Base-by-base conservation (phyloP, 805 yeast species). In the Monosporozyma solicola region DNA sequence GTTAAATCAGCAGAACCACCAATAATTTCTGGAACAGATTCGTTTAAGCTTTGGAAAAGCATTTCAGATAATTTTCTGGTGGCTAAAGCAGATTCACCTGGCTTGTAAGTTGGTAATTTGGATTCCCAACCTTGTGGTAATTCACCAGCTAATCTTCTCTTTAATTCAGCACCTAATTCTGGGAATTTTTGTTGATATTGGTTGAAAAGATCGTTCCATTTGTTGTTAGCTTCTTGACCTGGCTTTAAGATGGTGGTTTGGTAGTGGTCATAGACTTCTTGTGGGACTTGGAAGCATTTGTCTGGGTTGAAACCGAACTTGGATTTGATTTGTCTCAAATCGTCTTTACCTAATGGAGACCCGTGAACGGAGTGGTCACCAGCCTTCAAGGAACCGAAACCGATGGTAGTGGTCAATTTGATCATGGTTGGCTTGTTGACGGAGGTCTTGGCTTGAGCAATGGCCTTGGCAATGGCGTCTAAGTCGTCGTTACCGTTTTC, bases 1-100 rank as follows among this genome's bases (percentile, higher is more conserved):
- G 98, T 94, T 75, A 92, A 82, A 75, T 92, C 99, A 54, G 99
- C 99, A 61, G 98, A 91, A 65, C 98, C 98, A 76, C 97, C 97
- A 66, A 92, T 74, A 58, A 92, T 76, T 78, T 90, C 97, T 53
- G 98, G 98, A 51, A 94, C 60, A 47, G 62, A 79, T 29, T 77
- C 78, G 63, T 78, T 76, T 62, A 92, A 71, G 59, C 75, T 72
- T 62, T 79, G 76, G 65, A 92, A 75, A 44, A 85, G 88, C 60
- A 77, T 77, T 78, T 91, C 97, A 51, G 95, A 86, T 66, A 91
- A 78, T 80, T 94, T 92, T 81, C 99, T 87, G 56, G 97, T 82
- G 59, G 99, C 98, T 59, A 91, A 77, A 49, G 96, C 85, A 61
- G 78, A 73, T 76, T 94, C 99, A 29, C 68, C 63, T 55, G 95